phyloP scores from a whole-genome alignment of 352 stramenopile species.

The Pythium dissimile region DNA sequence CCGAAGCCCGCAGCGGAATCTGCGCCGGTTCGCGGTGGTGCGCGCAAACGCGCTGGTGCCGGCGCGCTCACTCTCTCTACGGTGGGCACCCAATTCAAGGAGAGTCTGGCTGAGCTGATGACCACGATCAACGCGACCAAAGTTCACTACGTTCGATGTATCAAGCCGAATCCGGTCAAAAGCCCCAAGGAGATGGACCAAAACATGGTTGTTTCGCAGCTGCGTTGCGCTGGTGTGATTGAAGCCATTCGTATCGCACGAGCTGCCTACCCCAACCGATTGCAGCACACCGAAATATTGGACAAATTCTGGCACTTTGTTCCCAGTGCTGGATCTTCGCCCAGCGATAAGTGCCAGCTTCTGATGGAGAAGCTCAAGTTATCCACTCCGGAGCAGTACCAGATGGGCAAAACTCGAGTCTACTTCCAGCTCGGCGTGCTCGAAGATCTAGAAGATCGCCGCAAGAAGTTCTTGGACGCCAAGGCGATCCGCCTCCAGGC shows the following conservation, averaged over 20 bases:
- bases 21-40: slow-evolving; percentile 23
- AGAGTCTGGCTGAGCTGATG: slow-evolving; percentile 92
- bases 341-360: slow-evolving; percentile 64
- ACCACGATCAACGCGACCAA: slow-evolving; percentile 94
- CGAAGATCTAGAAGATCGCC: slow-evolving; percentile 81
- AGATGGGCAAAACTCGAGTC: slow-evolving; percentile 86
- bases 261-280: slow-evolving; percentile 97
- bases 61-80: slow-evolving; percentile 65
- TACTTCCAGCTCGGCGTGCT: slow-evolving; percentile 85
- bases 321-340: slow-evolving; percentile 46
- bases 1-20: slow-evolving; percentile 36
- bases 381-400: slow-evolving; percentile 66
- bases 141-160: slow-evolving; percentile 98
- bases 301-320: slow-evolving; percentile 86
- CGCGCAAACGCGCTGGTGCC: slow-evolving; percentile 51
- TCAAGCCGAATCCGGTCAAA: slow-evolving; percentile 99
- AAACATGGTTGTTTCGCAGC: slow-evolving; percentile 93
- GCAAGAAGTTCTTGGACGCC: slow-evolving; percentile 81
- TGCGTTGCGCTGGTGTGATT: slow-evolving; percentile 98
- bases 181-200: slow-evolving; percentile 89
- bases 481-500: slow-evolving; percentile 78
- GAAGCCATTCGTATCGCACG: slow-evolving; percentile 98
- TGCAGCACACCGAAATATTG: slow-evolving; percentile 87
- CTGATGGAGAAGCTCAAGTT: slow-evolving; percentile 83
- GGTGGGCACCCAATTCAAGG: slow-evolving; percentile 91